Conservation (phyloP, 2,329 filamentous ascomycete species). For the Claviceps maximensis region DNA sequence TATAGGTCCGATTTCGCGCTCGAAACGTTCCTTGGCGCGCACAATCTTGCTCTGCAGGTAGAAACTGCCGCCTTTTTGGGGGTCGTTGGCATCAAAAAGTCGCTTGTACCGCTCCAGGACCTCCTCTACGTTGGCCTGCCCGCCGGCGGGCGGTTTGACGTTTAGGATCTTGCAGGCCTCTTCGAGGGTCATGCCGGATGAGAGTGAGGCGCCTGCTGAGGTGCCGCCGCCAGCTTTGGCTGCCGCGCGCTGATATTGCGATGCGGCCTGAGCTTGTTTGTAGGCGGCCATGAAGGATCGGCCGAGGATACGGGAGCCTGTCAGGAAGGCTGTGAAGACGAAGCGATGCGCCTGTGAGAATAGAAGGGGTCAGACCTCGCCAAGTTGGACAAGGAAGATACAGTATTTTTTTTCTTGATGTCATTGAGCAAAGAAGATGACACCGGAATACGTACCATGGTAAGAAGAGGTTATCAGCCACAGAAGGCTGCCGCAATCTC, state of each 20-base stretch:
- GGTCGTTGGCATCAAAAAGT: conserved; percentile 88
- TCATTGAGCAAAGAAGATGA: background rate
- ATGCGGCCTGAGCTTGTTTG: conserved; percentile 82
- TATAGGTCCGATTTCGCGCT: conserved; percentile 66
- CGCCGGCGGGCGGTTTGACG: conserved; percentile 67
- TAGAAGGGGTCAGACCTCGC: conserved; percentile 8
- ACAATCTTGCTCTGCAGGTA: conserved; percentile 97
- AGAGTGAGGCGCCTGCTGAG: conserved; percentile 36
- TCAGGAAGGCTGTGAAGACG: conserved; percentile 80
- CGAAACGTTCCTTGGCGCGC: conserved; percentile 80
- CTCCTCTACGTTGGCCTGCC: conserved; percentile 63
- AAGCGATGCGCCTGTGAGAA: conserved; percentile 70
- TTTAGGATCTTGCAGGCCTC: conserved; percentile 97
- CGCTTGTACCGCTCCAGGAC: conserved; percentile 84
- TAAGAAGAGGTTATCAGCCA: conserved; percentile 6
- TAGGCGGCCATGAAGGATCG: conserved; percentile 90
- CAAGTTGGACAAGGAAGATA: background rate
- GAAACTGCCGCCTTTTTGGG: conserved; percentile 91
- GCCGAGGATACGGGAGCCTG: conserved; percentile 81
- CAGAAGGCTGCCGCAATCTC: background rate
- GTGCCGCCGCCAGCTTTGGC: conserved; percentile 46
- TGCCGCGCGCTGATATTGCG: conserved; percentile 64
- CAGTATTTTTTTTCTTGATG: no score
- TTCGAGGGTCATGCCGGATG: conserved; percentile 75
- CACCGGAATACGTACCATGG: conserved; percentile 16